Evolutionary conservation across 441 rosid genomes (phyloP), one percentile per base, ranked within the genome.

Genomic region (Viola pubescens): DNA sequence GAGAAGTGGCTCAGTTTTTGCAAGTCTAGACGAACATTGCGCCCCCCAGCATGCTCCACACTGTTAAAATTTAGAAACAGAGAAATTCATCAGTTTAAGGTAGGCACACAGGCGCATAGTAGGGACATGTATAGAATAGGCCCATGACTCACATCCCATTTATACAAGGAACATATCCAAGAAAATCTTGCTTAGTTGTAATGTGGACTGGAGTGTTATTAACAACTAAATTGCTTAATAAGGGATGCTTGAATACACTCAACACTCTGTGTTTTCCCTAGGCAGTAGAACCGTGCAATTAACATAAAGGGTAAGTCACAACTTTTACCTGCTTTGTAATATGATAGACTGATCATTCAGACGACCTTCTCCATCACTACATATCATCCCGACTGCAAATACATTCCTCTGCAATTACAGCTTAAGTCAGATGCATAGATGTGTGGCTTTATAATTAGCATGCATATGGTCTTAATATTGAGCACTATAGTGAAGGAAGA

Each of bases 351-450:
- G 87, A 42, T 91, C 97, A 73, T 90, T 94, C 67, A 94, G 72
- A 76, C 79, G 89, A 65, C 98, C 99, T 66, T 94, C 97, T 59
- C 86, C 99, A 58, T 94, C 99, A 71, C 97, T 88, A 67, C 91
- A 87, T 74, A 94, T 81, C 97, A 94, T 91, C 61, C 99, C 99
- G 52, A 85, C 89, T 9, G 94, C 71, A 72, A 94, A 85, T 51
- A 91, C 66, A 67, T 83, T 88, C 72, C 84, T 79, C 98, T 94
- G 90, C 71, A 80, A 77, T 66, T 72, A 71, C 39, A 78, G 71
- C 26, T 68, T 54, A 40, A 54, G 77, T 74, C 59, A 52, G 73
- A 74, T 13, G 50, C 46, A 63, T 64, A 50, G 46, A 66, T 60
- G 46, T 58, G 42, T 58, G 53, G 38, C 69, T 44, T 59, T 37